Evolutionary conservation across 306 rosid species (phyloP), one percentile per base, ranked within the genome.

Genomic region (Fagus crenata): DNA sequence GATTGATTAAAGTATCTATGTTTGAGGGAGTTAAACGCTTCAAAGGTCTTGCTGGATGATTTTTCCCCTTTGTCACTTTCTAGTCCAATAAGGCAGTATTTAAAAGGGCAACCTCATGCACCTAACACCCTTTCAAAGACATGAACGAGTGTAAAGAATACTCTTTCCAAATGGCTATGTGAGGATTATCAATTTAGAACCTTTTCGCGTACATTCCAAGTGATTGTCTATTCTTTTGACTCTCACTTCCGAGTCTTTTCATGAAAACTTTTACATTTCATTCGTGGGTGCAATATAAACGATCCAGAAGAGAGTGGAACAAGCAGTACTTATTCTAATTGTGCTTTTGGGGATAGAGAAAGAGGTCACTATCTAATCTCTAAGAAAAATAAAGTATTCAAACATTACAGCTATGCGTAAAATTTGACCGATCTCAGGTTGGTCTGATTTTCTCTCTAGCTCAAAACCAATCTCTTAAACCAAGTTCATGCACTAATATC

Each of bases 401-500:
- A 65, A 53, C 35, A 67, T 76, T 64, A 28, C 73, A 17, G 72
- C 80, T 53, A 55, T 55, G 17, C 42, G 2, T 9, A 7, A 22
- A 46, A 32, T 11, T 75, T 75, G 78, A 63, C 71, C 32, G 41
- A 33, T 32, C 14, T 4, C 36, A 53, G 40, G 33, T 65, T 17
- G 49, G 49, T 17, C 71, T 0, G 32, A 4, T 63, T 63, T 63
- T 65, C 31, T 17, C 28, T 37, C 28, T 22, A 22, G 28, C 28
- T 39, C 49, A n/a, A 65, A 65, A 65, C 49, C 31, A 43, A 39
- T 65, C 37, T 39, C 49, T 37, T 3, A 39, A 37, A 32, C 49
- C 13, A 17, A 13, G 71, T n/a, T 63, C 22, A 13, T 59, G 7
- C 37, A 14, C n/a, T 12, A 2, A 2, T 58, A 28, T 7, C 31